phyloP scores from a whole-genome alignment of 352 stramenopile genomes.

The Phytopythium ostracodes region DNA sequence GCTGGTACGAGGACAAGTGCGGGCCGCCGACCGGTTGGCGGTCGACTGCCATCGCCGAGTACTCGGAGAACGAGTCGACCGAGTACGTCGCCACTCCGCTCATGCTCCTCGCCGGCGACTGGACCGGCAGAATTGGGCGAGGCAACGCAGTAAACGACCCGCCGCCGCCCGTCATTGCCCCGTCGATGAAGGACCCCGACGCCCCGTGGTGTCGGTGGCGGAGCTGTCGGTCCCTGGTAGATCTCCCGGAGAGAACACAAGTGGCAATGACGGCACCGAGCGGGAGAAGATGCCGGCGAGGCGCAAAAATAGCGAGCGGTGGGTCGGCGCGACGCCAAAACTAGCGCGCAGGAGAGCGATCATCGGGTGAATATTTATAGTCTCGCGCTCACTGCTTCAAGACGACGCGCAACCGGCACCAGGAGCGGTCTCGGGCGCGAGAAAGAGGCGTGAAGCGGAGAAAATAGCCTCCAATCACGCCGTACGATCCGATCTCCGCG shows the following conservation, averaged over 20 bases:
- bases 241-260: background rate
- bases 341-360: background rate
- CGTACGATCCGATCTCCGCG: background rate
- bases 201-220: background rate
- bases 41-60: slow-evolving; percentile 17
- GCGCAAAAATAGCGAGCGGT: slow-evolving; percentile 1
- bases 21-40: slow-evolving; percentile 3
- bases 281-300: background rate
- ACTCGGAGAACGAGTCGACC: slow-evolving; percentile 56
- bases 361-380: background rate
- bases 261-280: background rate
- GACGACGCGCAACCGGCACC: background rate
- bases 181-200: background rate
- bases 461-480: background rate
- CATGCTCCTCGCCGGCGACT: background rate
- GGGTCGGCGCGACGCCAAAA: background rate
- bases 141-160: slow-evolving; percentile 8
- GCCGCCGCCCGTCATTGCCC: background rate
- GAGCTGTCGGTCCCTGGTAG: background rate
- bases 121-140: slow-evolving; percentile 7
- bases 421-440: background rate
- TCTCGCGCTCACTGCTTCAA: background rate
- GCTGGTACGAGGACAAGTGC: slow-evolving; percentile 3
- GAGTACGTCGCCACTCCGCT: slow-evolving; percentile 23
- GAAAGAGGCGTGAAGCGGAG: background rate